Conservation (phyloP, 768 basidiomycete genomes). For the Candolleomyces eurysporus region DNA sequence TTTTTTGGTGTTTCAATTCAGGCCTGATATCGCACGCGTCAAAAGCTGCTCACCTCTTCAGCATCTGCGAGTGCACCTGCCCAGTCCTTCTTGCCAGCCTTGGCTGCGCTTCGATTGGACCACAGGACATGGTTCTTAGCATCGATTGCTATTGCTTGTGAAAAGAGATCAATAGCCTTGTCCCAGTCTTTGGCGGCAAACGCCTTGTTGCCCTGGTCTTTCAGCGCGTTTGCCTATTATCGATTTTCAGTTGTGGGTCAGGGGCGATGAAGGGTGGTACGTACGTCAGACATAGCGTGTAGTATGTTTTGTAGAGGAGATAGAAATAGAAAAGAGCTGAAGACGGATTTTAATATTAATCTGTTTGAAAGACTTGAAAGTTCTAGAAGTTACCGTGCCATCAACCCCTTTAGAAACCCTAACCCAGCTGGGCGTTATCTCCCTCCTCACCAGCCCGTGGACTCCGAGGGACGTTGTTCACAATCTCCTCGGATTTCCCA, state of each 20-base stretch:
- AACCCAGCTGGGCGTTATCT: conserved; percentile 5
- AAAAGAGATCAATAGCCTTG: conserved; percentile 80
- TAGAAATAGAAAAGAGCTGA: conserved; percentile 1
- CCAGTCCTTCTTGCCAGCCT: conserved; percentile 83
- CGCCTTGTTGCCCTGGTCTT: conserved; percentile 94
- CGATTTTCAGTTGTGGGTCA: background rate
- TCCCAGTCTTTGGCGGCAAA: conserved; percentile 93
- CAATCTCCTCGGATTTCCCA: too few relatives aligned
- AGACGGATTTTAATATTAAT: conserved; percentile 16
- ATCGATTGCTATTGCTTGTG: conserved; percentile 81
- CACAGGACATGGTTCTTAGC: conserved; percentile 83
- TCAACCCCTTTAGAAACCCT: conserved; percentile 9
- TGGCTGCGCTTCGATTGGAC: conserved; percentile 90
- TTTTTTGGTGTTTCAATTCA: background rate
- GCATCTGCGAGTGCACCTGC: conserved; percentile 80
- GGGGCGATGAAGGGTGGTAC: conserved; percentile 13
- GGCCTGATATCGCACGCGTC: conserved; percentile 3
- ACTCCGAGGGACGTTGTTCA: too few relatives aligned
- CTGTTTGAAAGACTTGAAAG: conserved; percentile 13
- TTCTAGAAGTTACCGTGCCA: conserved; percentile 31
- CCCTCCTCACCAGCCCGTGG: background rate
- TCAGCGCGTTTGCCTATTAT: conserved; percentile 55
- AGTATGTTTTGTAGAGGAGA: background rate
- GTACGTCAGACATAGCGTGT: conserved; percentile 38
- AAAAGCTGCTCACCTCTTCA: conserved; percentile 63